These are phyloP conservation scores for Acrodontium crateriforme DNA, from an alignment of 2,329 filamentous ascomycete species.

Conservation along the genomic window DNA sequence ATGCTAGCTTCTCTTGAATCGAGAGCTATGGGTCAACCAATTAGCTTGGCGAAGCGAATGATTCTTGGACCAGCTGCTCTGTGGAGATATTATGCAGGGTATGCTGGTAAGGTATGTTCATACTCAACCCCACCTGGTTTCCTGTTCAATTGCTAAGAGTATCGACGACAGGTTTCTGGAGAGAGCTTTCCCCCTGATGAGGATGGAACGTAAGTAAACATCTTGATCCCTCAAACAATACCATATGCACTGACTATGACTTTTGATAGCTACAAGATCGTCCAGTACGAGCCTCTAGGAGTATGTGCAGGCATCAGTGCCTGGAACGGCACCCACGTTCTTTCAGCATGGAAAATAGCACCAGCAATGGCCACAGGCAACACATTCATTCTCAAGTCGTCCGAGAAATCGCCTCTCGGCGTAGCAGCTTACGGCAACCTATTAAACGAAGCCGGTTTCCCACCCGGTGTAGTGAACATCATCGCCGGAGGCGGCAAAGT, in stretches of 20 bases:
- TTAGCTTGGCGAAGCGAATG: constrained; percentile 22
- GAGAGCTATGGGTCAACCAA: constrained; percentile 39
- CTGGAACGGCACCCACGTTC: constrained; percentile 62
- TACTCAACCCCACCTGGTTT: too few species aligned
- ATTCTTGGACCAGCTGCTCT: constrained; percentile 11
- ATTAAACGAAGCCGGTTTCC: constrained; percentile 53
- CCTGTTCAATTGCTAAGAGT: too few species aligned
- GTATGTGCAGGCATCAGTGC: constrained; percentile 50
- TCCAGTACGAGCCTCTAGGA: constrained; percentile 29
- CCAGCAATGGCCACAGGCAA: constrained; percentile 46
- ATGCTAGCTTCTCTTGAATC: constrained; percentile 49
- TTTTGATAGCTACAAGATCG: constrained; percentile 15
- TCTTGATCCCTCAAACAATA: constrained; percentile 12
- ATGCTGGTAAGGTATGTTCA: constrained; percentile 14
- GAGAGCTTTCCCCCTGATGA: constrained; percentile 14
- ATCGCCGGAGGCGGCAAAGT: constrained; percentile 44
- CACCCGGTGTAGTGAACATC: constrained; percentile 62
- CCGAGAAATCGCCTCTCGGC: constrained; percentile 49
- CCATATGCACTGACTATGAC: too few species aligned
- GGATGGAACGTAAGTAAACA: constrained; percentile 16
- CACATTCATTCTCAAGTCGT: constrained; percentile 35
- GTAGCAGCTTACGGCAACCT: constrained; percentile 39
- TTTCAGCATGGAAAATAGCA: constrained; percentile 63
- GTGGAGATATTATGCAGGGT: constrained; percentile 17
- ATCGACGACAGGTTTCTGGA: too few species aligned